phyloP scores from a whole-genome alignment of 225 moss, liverwort and hornwort genomes.

The Neckera pumila region DNA sequence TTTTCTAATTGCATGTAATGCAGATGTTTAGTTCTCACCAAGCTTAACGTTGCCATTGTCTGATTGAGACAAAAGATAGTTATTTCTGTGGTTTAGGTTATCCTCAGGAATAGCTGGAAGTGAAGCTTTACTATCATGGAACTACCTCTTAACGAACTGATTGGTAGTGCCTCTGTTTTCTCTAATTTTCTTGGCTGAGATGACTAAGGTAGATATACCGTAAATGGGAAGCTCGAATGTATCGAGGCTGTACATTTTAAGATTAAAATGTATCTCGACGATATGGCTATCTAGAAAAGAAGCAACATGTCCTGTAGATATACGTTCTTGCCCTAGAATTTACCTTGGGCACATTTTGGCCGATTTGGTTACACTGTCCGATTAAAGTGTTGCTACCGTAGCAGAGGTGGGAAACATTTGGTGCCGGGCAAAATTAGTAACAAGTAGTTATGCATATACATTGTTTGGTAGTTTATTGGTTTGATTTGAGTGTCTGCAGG shows the following conservation, averaged over 20 bases:
- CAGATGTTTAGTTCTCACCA: not conserved
- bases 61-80: not conserved
- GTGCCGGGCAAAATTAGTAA: not conserved
- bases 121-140: not conserved
- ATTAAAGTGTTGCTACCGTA: not conserved
- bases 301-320: not conserved
- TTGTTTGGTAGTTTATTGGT: not conserved
- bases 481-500: conserved; percentile 32
- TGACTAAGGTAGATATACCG: not conserved
- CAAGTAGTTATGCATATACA: not conserved
- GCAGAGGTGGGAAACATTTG: not conserved
- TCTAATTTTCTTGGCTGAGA: not conserved
- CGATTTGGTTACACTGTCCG: not conserved
- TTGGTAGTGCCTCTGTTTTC: not conserved
- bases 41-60: not conserved
- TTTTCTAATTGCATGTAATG: not conserved
- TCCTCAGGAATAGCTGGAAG: not conserved
- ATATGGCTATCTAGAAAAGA: not conserved
- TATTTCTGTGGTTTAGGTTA: not conserved
- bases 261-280: not conserved
- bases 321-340: not conserved
- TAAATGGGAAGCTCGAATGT: not conserved
- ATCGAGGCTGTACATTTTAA: not conserved
- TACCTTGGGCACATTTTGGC: not conserved
- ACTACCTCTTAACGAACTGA: not conserved